Evolutionary conservation across 169 alveolate genomes (phyloP), one percentile per base, ranked within the genome.

Genomic region (Plasmodium berghei): DNA sequence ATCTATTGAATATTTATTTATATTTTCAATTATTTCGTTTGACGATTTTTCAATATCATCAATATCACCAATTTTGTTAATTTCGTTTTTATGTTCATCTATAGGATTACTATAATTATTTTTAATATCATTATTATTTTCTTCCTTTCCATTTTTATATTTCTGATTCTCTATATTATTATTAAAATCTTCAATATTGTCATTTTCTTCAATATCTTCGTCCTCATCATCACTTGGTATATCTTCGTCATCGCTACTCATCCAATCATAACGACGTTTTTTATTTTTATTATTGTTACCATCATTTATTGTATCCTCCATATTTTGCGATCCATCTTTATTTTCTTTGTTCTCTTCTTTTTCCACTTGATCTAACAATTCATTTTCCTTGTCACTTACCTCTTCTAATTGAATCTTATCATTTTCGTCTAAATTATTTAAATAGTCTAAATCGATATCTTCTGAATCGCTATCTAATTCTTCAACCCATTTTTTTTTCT

Each of bases 201-300:
- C 10, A 12, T 40, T 16, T 67, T 67, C 74, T 62, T 45, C 49
- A 20, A 16, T 64, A 26, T 61, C 56, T 24, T 74, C 67, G 55
- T 83, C 90, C 16, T 83, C 90, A 1, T 83, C 90, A 6, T 67
- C 83, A 49, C 85, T 67, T 14, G 90, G 56, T 83, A 83, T 83
- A 67, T 83, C 90, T 67, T 83, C 90, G 69, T 83, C 90, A 45
- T 83, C 90, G 16, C 90, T 83, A 83, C 90, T 83, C 90, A 83
- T 83, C 90, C 90, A 83, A 14, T 83, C 90, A 59, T 83, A 83
- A 55, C 90, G 54, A 22, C 48, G 67, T 83, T 56, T 83, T 59
- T 67, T 83, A 34, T 34, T 34, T 34, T 34, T 34, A 40, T 66
- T 67, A 55, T 67, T 58, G 55, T 55, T 40, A n/a, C 55, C 72